Evolutionary conservation across 2,329 filamentous ascomycete genomes (phyloP), one percentile per base, ranked within the genome.

Genomic region (Fusarium sp.): DNA sequence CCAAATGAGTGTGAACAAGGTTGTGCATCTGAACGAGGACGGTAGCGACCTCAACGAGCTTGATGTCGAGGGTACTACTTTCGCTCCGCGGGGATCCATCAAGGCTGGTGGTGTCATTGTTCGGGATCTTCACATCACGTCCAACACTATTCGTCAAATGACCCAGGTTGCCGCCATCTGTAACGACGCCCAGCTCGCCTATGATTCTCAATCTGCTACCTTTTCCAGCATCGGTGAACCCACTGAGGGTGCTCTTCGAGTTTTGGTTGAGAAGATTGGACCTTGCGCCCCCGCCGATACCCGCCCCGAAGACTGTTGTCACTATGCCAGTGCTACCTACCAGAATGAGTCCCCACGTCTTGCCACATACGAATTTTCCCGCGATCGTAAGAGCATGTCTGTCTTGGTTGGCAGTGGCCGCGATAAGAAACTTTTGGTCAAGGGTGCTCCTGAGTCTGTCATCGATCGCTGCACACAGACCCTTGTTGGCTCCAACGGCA

Each of bases 301-400:
- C 64, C 80, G 82, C 47, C 85, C 84, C n/a, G 82, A 86, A 65
- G 86, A 94, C 69, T 88, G 89, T 69, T 86, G 96, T 43, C 92
- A 98, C 82, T 88, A 91, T 75, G 90, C 94, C 63, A 98, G 94
- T 84, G 87, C 90, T 70, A 90, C 91, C 82, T 98, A 97, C 79
- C 94, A 97, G 82, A 86, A 89, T 72, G 87, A 88, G 72, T 88
- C 91, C 52, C 89, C 90, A 55, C 90, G 92, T 44, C 86, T 97
- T 60, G 91, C 94, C 11, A 97, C 94, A 13, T 99, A 94, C 75
- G 96, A 99, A 79, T 99, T 99, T 82, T 98, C 96, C 2, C 91
- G 96, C 75, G 96, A 99, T 81, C 90, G 96, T 69, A 99, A 99
- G 88, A 98, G 95, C 82, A 99, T 99, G 96, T 99, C 96, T 49